A percentile compares a stretch with the other conserved stretches of the same genome.
Conservation (phyloP, 2,329 filamentous ascomycete genomes). For the Drechslerella stenobrocha region DNA sequence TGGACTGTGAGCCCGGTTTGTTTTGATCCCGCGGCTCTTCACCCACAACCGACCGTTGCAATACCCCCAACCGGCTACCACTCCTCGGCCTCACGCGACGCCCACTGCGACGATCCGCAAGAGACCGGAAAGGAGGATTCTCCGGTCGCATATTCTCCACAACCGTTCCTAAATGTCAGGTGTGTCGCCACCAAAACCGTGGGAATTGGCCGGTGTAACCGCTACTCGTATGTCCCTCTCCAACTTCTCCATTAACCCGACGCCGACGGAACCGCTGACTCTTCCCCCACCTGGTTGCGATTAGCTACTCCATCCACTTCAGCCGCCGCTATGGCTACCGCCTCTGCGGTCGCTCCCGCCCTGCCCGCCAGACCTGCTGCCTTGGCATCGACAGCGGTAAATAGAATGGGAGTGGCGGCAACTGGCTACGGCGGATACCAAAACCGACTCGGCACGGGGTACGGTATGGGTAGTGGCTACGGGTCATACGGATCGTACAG, state of each 20-base stretch:
- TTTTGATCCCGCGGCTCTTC: conserved; percentile 39
- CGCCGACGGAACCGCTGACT: neutral
- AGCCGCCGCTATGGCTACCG: conserved; percentile 55
- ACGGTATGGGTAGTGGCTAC: conserved; percentile 55
- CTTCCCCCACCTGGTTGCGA: conserved; percentile 14
- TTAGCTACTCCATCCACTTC: conserved; percentile 43
- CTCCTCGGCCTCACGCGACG: conserved; percentile 24
- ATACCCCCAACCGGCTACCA: too few species aligned
- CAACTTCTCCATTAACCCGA: conserved; percentile 18
- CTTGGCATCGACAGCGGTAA: conserved; percentile 71
- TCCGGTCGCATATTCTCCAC: conserved; percentile 17
- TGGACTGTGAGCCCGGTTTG: conserved; percentile 45
- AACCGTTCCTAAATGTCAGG: conserved; percentile 60
- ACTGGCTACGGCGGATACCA: conserved; percentile 54
- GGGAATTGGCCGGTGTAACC: conserved; percentile 77
- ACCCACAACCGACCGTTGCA: conserved; percentile 21
- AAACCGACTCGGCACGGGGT: conserved; percentile 55
- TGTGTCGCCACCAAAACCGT: conserved; percentile 90
- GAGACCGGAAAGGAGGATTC: conserved; percentile 9
- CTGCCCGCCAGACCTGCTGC: conserved; percentile 80
- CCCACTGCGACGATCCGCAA: conserved; percentile 4
- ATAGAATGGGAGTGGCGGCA: conserved; percentile 71
- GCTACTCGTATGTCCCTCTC: conserved; percentile 59
- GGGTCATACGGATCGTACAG: conserved; percentile 54
- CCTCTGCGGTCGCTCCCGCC: conserved; percentile 64